Evolutionary conservation across 768 basidiomycete genomes (phyloP), one percentile per base, ranked within the genome.

Genomic region (Lactifluus volemus): DNA sequence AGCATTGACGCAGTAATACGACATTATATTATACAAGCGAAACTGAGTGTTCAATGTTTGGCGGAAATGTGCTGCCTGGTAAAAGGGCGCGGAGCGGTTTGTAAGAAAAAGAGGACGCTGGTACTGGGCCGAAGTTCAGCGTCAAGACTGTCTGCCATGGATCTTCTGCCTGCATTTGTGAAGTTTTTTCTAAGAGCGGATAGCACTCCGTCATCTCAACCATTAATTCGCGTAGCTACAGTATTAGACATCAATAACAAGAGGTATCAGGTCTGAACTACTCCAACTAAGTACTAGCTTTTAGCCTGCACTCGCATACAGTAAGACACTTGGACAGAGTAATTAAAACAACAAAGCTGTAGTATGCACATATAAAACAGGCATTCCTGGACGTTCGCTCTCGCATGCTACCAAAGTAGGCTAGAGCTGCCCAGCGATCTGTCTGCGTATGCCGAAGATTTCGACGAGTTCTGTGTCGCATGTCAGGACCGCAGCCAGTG

Each of bases 361-460:
- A 25, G 5, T 21, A 25, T 25, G 21, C 21, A 5, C 12, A 6
- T 47, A 19, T 8, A 12, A 19, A 21, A 45, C 8, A 25, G 21
- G 45, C 9, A 3, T 47, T 47, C 45, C 29, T 49, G 48, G 48
- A 12, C 25, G 15, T 49, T 30, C 29, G 29, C 49, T 30, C 15
- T 11, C 3, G 38, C 11, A 38, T 38, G 38, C 38, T 11, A 17
- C 14, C 1, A 15, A n/a, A 9, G 17, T 2, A 38, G n/a, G 36
- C 15, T 53, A 32, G 14, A n/a, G 17, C 36, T 55, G 48, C 11
- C 29, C 32, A 10, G 45, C 58, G 10, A 47, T 29, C 21, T 65
- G 54, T 25, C 57, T 49, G 11, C 64, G 51, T 44, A 65, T 41
- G 47, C 65, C 65, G 51, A 66, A 66, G 11, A 66, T 38, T 48